These are phyloP conservation scores for Pichia paraexigua DNA, from an alignment of 805 yeast genomes.

Conservation along the genomic window DNA sequence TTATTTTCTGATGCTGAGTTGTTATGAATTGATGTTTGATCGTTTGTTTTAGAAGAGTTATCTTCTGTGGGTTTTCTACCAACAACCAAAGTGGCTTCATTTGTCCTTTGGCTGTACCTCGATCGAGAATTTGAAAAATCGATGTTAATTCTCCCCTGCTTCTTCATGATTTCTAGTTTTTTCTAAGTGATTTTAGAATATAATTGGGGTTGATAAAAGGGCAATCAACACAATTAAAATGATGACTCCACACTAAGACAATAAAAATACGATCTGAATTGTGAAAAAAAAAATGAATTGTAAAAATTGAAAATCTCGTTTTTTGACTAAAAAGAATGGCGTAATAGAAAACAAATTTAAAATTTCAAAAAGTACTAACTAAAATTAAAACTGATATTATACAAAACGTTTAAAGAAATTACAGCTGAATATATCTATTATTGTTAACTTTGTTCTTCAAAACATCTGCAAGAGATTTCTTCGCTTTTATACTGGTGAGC, in stretches of 20 bases:
- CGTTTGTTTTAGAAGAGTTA: background rate
- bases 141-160: conserved; percentile 20
- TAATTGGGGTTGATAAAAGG: background rate
- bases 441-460: conserved; percentile 2
- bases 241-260: background rate
- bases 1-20: background rate
- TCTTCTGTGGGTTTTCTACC: conserved; percentile 14
- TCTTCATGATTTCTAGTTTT: conserved; percentile 10
- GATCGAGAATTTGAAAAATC: conserved; percentile 22
- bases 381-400: background rate
- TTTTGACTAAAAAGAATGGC: background rate
- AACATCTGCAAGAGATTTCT: conserved; percentile 1
- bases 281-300: background rate
- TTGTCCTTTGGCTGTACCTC: conserved; percentile 26
- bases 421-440: conserved; percentile 2
- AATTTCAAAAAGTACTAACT: too few relatives aligned
- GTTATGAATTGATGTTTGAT: background rate
- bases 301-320: background rate
- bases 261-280: background rate
- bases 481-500: background rate
- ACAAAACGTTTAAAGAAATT: background rate
- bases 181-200: background rate
- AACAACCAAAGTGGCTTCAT: conserved; percentile 28
- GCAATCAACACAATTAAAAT: background rate
- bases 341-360: too few relatives aligned